These are phyloP conservation scores for Lentithecium fluviatile DNA, from an alignment of 495 filamentous ascomycete species.

Conservation along the genomic window DNA sequence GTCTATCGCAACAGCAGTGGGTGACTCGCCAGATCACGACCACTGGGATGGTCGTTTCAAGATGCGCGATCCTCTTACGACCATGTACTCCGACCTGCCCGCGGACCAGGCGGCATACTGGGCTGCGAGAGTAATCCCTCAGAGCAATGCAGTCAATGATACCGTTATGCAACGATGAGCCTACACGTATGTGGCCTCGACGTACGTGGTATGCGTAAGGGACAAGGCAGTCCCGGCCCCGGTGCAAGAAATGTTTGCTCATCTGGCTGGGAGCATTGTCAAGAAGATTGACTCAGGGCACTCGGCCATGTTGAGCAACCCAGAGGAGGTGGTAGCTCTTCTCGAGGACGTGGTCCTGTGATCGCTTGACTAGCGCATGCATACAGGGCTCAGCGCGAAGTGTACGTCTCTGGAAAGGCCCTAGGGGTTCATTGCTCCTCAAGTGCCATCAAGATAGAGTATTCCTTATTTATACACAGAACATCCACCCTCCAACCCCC, in stretches of 20 bases:
- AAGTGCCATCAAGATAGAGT: not conserved
- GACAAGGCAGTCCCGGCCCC: conserved; percentile 30
- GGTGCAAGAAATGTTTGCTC: conserved; percentile 38
- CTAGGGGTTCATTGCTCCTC: not conserved
- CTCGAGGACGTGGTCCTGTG: too few relatives aligned
- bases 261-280: conserved; percentile 30
- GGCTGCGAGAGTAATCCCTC: conserved; percentile 27
- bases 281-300: conserved; percentile 40
- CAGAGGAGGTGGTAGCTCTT: conserved; percentile 4
- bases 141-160: conserved; percentile 34
- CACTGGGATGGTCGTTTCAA: too few relatives aligned
- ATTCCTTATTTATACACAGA: not conserved
- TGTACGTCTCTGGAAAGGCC: too few relatives aligned
- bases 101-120: conserved; percentile 21
- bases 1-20: too few relatives aligned
- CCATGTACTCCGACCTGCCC: conserved; percentile 32
- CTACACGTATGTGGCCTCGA: conserved; percentile 40
- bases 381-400: too few relatives aligned
- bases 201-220: conserved; percentile 40
- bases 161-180: conserved; percentile 33
- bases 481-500: too few relatives aligned
- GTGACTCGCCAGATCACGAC: too few relatives aligned
- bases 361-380: too few relatives aligned
- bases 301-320: conserved; percentile 39
- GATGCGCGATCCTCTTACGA: too few relatives aligned